phyloP scores from a whole-genome alignment of 2,329 filamentous ascomycete genomes.

The Colletotrichum sp. region DNA sequence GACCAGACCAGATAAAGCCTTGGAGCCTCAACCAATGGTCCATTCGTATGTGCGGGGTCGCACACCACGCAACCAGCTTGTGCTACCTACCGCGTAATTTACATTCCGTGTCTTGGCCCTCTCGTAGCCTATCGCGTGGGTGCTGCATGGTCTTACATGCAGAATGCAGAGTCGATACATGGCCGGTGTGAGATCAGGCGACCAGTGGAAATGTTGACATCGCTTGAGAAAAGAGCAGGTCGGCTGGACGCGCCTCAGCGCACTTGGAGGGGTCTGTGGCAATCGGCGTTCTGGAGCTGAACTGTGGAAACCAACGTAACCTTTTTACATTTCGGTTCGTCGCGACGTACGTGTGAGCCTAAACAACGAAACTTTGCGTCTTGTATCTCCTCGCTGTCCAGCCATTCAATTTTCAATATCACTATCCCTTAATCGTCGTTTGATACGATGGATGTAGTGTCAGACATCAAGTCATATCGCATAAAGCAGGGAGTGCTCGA shows the following conservation, averaged over 20 bases:
- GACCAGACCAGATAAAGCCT: background rate
- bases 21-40: background rate
- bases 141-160: background rate
- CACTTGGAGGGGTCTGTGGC: background rate
- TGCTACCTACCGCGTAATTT: too few relatives aligned
- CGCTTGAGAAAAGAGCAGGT: too few relatives aligned
- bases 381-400: too few relatives aligned
- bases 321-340: background rate
- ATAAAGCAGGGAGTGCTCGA: too few relatives aligned
- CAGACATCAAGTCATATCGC: too few relatives aligned
- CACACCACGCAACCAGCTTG: background rate
- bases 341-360: too few relatives aligned
- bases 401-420: too few relatives aligned
- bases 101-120: background rate
- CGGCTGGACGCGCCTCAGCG: background rate
- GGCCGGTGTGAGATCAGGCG: background rate
- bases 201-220: background rate
- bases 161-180: background rate
- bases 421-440: too few relatives aligned
- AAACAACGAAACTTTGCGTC: too few relatives aligned
- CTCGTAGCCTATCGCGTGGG: background rate
- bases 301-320: too few relatives aligned
- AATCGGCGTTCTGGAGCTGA: background rate
- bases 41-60: background rate
- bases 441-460: too few relatives aligned